phyloP scores from a whole-genome alignment of 2,329 filamentous ascomycete species.

The Septoria petroselini region DNA sequence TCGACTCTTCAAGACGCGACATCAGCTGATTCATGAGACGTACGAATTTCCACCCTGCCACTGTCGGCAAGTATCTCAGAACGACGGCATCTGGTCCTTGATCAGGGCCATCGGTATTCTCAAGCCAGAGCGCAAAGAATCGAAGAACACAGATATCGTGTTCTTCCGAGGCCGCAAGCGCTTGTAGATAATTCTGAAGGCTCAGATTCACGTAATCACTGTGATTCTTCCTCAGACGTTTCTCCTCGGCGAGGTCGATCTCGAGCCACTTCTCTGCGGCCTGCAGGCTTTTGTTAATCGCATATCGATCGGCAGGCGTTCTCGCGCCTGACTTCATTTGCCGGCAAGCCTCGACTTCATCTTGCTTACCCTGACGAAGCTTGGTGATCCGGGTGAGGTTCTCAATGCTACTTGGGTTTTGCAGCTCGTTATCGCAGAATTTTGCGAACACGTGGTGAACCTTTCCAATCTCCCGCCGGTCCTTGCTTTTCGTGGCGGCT shows the following conservation, averaged over 20 bases:
- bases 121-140: conserved; percentile 92
- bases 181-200: conserved; percentile 87
- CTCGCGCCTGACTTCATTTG: conserved; percentile 48
- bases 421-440: conserved; percentile 92
- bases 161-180: conserved; percentile 78
- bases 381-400: conserved; percentile 79
- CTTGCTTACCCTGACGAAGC: conserved; percentile 73
- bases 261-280: conserved; percentile 85
- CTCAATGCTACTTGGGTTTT: conserved; percentile 78
- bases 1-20: conserved; percentile 76
- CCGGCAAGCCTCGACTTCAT: conserved; percentile 73
- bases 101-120: conserved; percentile 65
- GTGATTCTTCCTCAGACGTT: conserved; percentile 70
- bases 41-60: conserved; percentile 90
- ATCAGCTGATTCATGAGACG: conserved; percentile 92
- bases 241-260: conserved; percentile 84
- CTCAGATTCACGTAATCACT: conserved; percentile 83
- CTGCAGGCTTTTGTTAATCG: conserved; percentile 57
- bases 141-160: conserved; percentile 87
- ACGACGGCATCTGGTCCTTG: conserved; percentile 75
- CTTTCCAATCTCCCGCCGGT: conserved; percentile 72
- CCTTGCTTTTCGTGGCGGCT: conserved; percentile 66
- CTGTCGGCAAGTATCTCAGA: conserved; percentile 63
- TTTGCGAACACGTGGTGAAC: conserved; percentile 93
- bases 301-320: conserved; percentile 49